Conservation (phyloP, 2,329 filamentous ascomycete species). For the Emmonsia crescens region DNA sequence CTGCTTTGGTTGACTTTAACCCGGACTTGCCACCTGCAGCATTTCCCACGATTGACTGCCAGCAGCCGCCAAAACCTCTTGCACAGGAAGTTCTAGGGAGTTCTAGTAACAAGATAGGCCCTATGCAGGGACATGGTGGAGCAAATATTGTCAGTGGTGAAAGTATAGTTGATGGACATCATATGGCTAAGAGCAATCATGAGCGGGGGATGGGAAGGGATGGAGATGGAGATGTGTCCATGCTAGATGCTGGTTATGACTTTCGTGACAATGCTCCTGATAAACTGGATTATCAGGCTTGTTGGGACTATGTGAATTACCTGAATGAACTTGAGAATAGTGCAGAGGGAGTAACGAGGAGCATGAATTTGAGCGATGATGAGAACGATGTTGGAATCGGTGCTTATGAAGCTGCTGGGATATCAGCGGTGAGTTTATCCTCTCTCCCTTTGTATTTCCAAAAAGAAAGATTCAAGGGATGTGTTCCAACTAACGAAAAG, state of each 20-base stretch:
- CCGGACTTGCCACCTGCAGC: constrained; percentile 31
- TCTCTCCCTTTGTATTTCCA: background rate
- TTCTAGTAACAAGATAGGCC: background rate
- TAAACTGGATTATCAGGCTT: background rate
- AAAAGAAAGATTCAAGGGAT: background rate
- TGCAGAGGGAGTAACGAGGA: background rate
- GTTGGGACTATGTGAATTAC: background rate
- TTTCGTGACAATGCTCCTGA: background rate
- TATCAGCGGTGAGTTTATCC: background rate
- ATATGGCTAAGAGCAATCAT: background rate
- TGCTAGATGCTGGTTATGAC: background rate
- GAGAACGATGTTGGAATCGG: background rate
- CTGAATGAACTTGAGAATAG: background rate
- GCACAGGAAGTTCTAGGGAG: background rate
- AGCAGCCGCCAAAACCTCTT: background rate
- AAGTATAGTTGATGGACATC: background rate
- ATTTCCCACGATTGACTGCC: constrained; percentile 29
- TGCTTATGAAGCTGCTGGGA: background rate
- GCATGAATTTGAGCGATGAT: background rate
- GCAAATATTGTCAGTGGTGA: background rate
- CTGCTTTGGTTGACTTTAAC: constrained; percentile 24
- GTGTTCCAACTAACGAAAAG: background rate
- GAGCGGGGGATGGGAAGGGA: background rate
- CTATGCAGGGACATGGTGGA: background rate
- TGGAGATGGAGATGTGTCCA: background rate